Conservation (phyloP, 1,284 basidiomycete genomes). For the Amylostereum areolatum region DNA sequence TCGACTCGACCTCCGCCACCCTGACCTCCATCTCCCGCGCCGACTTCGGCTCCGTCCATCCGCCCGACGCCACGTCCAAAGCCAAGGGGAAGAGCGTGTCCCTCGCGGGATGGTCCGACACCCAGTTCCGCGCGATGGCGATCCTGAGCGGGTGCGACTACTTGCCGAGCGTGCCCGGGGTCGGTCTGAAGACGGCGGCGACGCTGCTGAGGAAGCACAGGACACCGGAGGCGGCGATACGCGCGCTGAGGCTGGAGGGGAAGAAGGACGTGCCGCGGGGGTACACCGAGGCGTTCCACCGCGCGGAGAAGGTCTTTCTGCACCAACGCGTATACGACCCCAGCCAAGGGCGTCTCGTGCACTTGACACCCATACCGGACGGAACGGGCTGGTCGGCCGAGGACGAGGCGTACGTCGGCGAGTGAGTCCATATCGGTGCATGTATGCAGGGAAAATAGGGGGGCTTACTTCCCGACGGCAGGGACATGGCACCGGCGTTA, state of each 20-base stretch:
- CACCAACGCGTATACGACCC: slow-evolving; percentile 95
- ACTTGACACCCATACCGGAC: slow-evolving; percentile 55
- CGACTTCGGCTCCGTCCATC: slow-evolving; percentile 62
- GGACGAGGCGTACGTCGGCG: slow-evolving; percentile 72
- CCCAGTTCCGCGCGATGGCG: slow-evolving; percentile 91
- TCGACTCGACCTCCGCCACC: slow-evolving; percentile 69
- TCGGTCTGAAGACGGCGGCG: slow-evolving; percentile 96
- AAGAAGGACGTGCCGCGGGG: slow-evolving; percentile 75
- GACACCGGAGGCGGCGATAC: slow-evolving; percentile 84
- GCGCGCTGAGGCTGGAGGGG: slow-evolving; percentile 77
- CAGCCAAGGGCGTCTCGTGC: slow-evolving; percentile 52
- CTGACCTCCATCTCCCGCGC: slow-evolving; percentile 78
- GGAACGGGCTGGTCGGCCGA: slow-evolving; percentile 52
- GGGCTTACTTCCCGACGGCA: slow-evolving; percentile 21
- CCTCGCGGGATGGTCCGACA: slow-evolving; percentile 78
- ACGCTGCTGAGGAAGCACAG: slow-evolving; percentile 78
- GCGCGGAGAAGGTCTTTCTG: slow-evolving; percentile 91
- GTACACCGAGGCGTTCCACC: slow-evolving; percentile 67
- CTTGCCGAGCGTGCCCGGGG: slow-evolving; percentile 86
- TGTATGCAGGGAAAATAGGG: slow-evolving; percentile 4
- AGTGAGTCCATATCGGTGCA: slow-evolving; percentile 37
- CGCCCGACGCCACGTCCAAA: too few relatives aligned
- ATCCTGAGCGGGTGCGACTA: slow-evolving; percentile 99
- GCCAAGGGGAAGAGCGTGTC: slow-evolving; percentile 16
- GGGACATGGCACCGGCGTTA: slow-evolving; percentile 51